Percentiles rank a stretch among this genome's conserved stretches.
These are phyloP conservation scores for Aureobasidium pullulans DNA, from an alignment of 2,329 filamentous ascomycete species.

Conservation along the genomic window DNA sequence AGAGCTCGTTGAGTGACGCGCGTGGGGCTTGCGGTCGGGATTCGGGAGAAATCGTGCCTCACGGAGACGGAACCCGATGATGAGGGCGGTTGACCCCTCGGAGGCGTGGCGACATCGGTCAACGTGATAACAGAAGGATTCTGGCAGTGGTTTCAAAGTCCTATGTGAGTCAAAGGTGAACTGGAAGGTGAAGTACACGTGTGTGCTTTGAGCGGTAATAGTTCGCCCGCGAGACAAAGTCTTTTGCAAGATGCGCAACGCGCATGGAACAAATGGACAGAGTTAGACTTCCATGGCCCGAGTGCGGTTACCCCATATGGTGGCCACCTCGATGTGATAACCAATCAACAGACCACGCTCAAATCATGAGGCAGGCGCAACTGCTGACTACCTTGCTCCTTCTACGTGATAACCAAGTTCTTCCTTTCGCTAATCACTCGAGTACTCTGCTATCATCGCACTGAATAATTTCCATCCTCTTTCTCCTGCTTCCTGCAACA, in stretches of 20 bases:
- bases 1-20: conserved; percentile 4
- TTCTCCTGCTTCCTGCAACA: neutral
- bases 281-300: conserved; percentile 2
- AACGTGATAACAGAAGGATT: neutral
- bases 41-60: conserved; percentile 6
- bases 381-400: conserved; percentile 3
- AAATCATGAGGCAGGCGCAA: neutral
- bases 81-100: neutral
- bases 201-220: neutral
- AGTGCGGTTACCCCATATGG: conserved; percentile 4
- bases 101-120: conserved; percentile 3
- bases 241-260: neutral
- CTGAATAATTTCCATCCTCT: neutral
- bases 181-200: neutral
- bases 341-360: conserved; percentile 10
- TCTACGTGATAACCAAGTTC: neutral
- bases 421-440: neutral
- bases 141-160: neutral
- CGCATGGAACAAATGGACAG: neutral
- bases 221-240: neutral
- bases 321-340: neutral
- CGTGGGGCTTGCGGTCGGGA: neutral
- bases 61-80: neutral
- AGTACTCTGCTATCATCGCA: neutral
- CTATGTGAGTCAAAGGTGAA: neutral